Base-by-base conservation (phyloP, 2,329 filamentous ascomycete species). In the Aspergillus piperis region DNA sequence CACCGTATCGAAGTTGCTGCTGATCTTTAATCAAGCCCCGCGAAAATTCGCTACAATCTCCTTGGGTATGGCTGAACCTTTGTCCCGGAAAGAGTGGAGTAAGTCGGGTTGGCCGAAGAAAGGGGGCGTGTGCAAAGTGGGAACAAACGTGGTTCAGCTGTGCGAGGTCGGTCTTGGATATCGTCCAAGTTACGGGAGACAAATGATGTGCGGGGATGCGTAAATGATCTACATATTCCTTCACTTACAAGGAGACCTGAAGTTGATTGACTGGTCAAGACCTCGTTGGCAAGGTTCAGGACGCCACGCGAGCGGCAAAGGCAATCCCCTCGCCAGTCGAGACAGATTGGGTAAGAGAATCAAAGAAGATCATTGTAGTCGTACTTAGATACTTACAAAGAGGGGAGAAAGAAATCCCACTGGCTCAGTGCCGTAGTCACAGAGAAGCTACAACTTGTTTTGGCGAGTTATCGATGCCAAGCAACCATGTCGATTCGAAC, bases 1-100 rank as follows among this genome's bases (percentile, higher is more conserved):
- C 27, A 21, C 39, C 41, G 53, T 55, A 55, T 47, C 53, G 25
- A 44, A 53, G 10, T 23, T 47, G 53, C 41, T 27, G 53, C 30
- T 55, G 53, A 50, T 54, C 51, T 49, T 54, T 32, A 44, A 50
- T 56, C 49, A 39, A 55, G 54, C 60, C 54, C 58, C 58, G 51
- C 55, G 58, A 54, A 5, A 36, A 36, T 36, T 44, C 39, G 55
- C 36, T 55, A 44, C 48, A 38, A 51, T 17, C 51, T 25, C n/a
- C 36, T 48, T 41, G 52, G 23, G 49, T 53, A 55, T 56, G n/a
- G 55, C 49, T 59, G 36, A 61, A 39, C 10, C 44, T 54, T 56
- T 38, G 25, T 30, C 30, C 51, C 50, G 25, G 52, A 54, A 23
- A 47, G 38, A 58, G 58, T 60, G 60, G 54, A 30, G 59, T 50